phyloP scores from a whole-genome alignment of 371 early-diverging fungal genomes.

The Actinomortierella ambigua region DNA sequence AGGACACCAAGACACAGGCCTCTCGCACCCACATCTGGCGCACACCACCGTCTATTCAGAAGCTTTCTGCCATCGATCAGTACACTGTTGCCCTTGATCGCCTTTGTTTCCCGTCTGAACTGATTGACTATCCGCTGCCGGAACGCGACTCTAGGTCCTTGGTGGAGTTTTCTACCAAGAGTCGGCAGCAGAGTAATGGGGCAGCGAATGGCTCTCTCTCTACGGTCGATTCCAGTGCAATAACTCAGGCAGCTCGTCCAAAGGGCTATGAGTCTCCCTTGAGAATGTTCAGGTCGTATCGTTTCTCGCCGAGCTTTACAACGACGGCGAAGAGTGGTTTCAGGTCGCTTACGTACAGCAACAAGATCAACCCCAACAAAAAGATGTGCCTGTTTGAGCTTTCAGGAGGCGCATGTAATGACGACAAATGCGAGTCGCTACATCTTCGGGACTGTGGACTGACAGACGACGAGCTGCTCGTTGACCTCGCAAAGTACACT shows the following conservation, averaged over 20 bases:
- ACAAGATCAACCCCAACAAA: constrained; percentile 36
- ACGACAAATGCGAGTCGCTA: constrained; percentile 37
- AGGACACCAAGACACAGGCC: not conserved
- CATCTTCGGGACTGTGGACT: constrained; percentile 27
- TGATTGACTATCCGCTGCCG: constrained; percentile 17
- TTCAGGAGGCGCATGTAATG: constrained; percentile 39
- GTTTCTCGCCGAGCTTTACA: constrained; percentile 24
- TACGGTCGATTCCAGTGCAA: not conserved
- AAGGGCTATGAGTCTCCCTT: constrained; percentile 26
- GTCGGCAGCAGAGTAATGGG: not conserved
- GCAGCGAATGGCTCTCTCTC: not conserved
- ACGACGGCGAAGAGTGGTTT: constrained; percentile 16
- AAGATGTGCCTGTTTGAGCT: constrained; percentile 42
- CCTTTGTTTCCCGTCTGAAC: constrained; percentile 23
- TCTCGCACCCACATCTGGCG: constrained; percentile 8
- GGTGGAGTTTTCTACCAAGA: not conserved
- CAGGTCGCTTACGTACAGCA: constrained; percentile 30
- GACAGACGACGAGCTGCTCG: constrained; percentile 33
- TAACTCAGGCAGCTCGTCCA: not conserved
- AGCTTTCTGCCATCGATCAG: constrained; percentile 2
- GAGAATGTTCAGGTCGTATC: constrained; percentile 33
- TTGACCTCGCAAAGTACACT: constrained; percentile 39
- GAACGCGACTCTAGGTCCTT: not conserved
- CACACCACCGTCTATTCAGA: constrained; percentile 8
- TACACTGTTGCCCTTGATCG: constrained; percentile 20